Percentiles rank a stretch among this genome's conserved stretches.
Conservation (phyloP, 306 rosid species). For the Inga leiocalycina region DNA sequence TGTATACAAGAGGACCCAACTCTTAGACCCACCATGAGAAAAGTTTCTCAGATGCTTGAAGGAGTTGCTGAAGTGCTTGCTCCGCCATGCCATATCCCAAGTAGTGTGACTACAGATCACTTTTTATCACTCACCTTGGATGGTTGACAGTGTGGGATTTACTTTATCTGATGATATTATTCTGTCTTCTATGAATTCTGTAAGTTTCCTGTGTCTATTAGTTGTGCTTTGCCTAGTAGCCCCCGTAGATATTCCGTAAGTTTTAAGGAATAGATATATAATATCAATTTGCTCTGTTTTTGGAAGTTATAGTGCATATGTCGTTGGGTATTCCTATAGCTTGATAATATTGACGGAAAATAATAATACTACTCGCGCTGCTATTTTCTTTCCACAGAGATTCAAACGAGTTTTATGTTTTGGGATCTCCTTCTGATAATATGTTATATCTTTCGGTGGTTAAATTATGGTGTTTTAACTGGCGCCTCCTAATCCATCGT, state of each 20-base stretch:
- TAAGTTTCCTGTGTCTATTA: not conserved
- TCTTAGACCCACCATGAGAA: constrained; percentile 43
- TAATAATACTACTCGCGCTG: not conserved
- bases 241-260: not conserved
- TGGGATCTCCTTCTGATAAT: not conserved
- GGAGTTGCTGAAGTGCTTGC: constrained; percentile 42
- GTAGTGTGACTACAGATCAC: constrained; percentile 6
- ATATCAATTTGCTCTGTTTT: not conserved
- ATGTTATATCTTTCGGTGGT: not conserved
- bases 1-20: constrained; percentile 48
- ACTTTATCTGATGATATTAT: not conserved
- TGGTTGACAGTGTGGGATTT: not conserved
- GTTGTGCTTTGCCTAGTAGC: not conserved
- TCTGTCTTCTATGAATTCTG: not conserved
- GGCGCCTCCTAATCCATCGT: no score
- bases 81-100: constrained; percentile 34
- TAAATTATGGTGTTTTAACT: no score
- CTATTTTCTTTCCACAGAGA: not conserved
- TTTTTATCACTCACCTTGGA: not conserved
- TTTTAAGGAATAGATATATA: not conserved
- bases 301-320: not conserved
- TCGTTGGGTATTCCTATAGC: not conserved
- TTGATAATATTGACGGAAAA: not conserved
- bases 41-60: constrained; percentile 46
- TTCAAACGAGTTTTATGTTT: not conserved